Base-by-base conservation (phyloP, 331 rosid genomes). In the Telfairia occidentalis region DNA sequence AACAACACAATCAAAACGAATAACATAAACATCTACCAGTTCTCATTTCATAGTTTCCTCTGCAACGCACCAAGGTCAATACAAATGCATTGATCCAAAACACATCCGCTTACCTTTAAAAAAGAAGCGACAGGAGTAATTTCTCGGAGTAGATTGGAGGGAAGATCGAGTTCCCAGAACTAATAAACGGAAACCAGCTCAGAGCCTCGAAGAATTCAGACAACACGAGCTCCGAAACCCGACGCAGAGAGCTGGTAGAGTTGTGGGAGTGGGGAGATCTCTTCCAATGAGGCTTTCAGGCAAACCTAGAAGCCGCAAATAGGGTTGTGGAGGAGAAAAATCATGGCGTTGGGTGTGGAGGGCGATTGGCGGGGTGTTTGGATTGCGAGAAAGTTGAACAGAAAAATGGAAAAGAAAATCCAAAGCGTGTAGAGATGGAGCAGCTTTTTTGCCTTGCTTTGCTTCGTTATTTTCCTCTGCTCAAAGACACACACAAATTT, bases 361-460 rank as follows among this genome's bases (percentile, higher is more conserved):
- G 74, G 82, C 76, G 85, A 73, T 69, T 77, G 35, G 67, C 45
- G 66, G 65, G 64, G 88, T 72, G 89, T 82, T 86, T 85, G 86
- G 88, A 85, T 83, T 61, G 79, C 72, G 76, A 72, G 84, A 89
- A 82, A 84, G 76, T 55, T 67, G 74, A 61, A 78, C 75, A 77
- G 45, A 76, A 80, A 64, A 83, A 8, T 60, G 73, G 24, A 76
- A 69, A 80, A 43, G 80, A 69, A 76, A 84, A 84, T 84, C 78
- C 74, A 55, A 73, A 72, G 82, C 85, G 80, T 73, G 82, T 55
- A 85, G 80, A 85, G 87, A 70, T 30, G 87, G 78, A 77, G 75
- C 85, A 83, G 84, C 91, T 87, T 88, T 87, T 82, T 55, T 78
- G 35, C 45, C 67, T 72, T 78, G 32, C 64, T 54, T 73, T 59